Evolutionary conservation across 495 filamentous ascomycete species (phyloP), one percentile per base, ranked within the genome.

Genomic region (Stereocaulon alpinum): DNA sequence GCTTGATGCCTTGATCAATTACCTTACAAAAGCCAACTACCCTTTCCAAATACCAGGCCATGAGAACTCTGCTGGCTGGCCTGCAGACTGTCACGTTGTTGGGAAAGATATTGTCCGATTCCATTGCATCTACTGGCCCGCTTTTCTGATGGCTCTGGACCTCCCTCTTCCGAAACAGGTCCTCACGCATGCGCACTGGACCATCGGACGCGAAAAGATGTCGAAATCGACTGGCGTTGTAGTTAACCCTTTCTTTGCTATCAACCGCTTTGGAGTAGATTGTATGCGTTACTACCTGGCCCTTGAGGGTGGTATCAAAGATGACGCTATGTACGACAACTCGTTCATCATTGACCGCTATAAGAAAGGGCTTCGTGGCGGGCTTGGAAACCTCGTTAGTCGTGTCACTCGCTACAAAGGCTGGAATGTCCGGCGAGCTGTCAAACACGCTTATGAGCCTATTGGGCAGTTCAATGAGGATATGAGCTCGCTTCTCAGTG

Each of bases 91-190:
- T 2, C 93, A 98, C 54, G 83, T 98, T 15, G 83, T 97, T 54
- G 93, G 93, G 30, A 98, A 98, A 73, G 93, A 98, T 71, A 97
- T 97, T 59, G 73, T 93, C 56, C 84, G 93, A 71, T 98, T 98
- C 71, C 94, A 98, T 71, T 88, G 87, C 72, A 86, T 98, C 29
- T 98, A 97, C 76, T 98, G 93, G 93, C 93, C 93, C 1, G 93
- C 93, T 2, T 86, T 98, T 66, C 85, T 98, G 32, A 83, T 98
- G 75, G 92, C 92, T 4, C 75, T 97, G 29, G 85, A 86, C 60
- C 74, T 98, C 3, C 86, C 91, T 2, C 70, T 87, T n/a, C 92
- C 93, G 6, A 86, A 84, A 63, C 82, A 83, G 55, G 79, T 97
- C 22, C 77, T 97, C 0, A 87, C 88, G 20, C 93, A 97, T 66